Conservation (phyloP, 2,329 filamentous ascomycete genomes). For the Aspergillus sojae region DNA sequence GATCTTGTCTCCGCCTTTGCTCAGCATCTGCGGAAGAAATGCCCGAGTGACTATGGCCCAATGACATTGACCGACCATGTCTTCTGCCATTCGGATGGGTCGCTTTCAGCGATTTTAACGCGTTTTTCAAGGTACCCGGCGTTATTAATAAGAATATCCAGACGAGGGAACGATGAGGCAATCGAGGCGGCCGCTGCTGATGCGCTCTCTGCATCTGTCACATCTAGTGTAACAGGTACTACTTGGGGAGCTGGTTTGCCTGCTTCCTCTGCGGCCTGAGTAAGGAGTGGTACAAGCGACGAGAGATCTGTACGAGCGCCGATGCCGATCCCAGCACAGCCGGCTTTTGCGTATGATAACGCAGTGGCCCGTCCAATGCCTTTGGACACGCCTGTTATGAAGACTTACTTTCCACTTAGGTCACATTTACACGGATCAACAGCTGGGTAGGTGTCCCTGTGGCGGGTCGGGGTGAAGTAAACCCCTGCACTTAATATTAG, state of each 20-base stretch:
- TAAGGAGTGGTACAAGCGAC: neutral
- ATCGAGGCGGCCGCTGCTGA: slow-evolving; percentile 37
- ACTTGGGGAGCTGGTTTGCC: slow-evolving; percentile 40
- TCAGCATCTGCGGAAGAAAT: slow-evolving; percentile 48
- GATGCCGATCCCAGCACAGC: neutral
- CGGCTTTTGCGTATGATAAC: neutral
- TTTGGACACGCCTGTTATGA: neutral
- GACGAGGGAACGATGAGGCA: slow-evolving; percentile 30
- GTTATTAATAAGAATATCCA: slow-evolving; percentile 55
- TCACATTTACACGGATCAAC: neutral
- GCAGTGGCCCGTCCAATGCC: slow-evolving; percentile 1
- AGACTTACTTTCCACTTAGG: neutral
- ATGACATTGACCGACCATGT: slow-evolving; percentile 54
- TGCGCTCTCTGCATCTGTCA: slow-evolving; percentile 44
- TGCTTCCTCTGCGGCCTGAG: slow-evolving; percentile 2
- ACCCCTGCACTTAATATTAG: neutral
- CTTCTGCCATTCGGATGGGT: slow-evolving; percentile 45
- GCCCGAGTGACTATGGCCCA: slow-evolving; percentile 49
- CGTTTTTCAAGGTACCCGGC: slow-evolving; percentile 40
- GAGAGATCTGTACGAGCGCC: neutral
- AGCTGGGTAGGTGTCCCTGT: neutral
- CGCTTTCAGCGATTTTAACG: slow-evolving; percentile 33
- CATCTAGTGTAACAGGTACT: slow-evolving; percentile 47
- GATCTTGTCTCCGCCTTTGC: slow-evolving; percentile 35
- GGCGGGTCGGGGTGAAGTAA: neutral